Evolutionary conservation across 768 basidiomycete species (phyloP).

Genomic region (Collybia nuda): DNA sequence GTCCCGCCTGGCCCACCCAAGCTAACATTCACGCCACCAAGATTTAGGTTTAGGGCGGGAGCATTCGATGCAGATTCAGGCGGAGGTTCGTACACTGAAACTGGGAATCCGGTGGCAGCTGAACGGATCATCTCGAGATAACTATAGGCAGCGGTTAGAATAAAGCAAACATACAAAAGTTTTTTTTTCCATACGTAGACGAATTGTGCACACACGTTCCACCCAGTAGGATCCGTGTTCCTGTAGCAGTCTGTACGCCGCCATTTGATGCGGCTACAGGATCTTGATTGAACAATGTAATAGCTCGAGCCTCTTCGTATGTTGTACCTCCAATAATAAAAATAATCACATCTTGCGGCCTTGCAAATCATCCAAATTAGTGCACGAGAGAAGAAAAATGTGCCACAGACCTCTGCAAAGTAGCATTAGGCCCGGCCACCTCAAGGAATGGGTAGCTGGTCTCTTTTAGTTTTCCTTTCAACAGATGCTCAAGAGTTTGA

Average conservation of each 20-base stretch:
- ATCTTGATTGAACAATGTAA: slow-evolving; percentile 88
- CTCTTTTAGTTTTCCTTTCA: slow-evolving; percentile 85
- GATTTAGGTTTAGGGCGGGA: slow-evolving; percentile 85
- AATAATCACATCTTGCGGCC: slow-evolving; percentile 94
- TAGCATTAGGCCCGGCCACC: slow-evolving; percentile 60
- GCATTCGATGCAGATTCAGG: slow-evolving; percentile 71
- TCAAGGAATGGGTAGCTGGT: slow-evolving; percentile 88
- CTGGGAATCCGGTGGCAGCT: slow-evolving; percentile 61
- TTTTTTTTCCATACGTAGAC: slow-evolving; percentile 57
- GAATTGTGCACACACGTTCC: slow-evolving; percentile 97
- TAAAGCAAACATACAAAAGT: slow-evolving; percentile 5
- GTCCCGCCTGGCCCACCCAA: slow-evolving; percentile 85
- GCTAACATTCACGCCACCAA: slow-evolving; percentile 90
- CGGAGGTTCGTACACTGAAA: slow-evolving; percentile 71
- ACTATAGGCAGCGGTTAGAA: slow-evolving; percentile 35
- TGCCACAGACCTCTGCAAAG: slow-evolving; percentile 61
- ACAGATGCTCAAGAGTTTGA: slow-evolving; percentile 86
- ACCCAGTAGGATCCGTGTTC: slow-evolving; percentile 81
- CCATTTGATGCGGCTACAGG: slow-evolving; percentile 47
- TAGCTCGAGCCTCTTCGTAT: slow-evolving; percentile 88
- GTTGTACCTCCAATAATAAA: slow-evolving; percentile 98
- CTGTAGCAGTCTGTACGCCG: slow-evolving; percentile 49
- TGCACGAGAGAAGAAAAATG: background rate
- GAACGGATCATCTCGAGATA: slow-evolving; percentile 88
- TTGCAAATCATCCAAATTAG: slow-evolving; percentile 24